Percentiles rank a stretch among this genome's conserved stretches.
Evolutionary conservation across 805 yeast species (phyloP).

Genomic region (Wickerhamiella australiensis): DNA sequence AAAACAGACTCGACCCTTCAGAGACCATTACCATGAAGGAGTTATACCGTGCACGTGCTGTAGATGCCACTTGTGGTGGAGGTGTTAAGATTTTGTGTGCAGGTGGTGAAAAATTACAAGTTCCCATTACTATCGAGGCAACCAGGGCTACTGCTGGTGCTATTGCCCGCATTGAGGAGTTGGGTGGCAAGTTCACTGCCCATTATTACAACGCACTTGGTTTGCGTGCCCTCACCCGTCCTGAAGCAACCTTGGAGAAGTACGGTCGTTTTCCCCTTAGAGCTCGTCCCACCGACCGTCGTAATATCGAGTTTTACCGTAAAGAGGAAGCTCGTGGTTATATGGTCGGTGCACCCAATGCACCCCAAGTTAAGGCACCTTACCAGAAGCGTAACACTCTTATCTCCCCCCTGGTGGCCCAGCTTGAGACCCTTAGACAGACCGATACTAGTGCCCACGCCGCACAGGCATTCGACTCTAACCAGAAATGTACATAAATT

Average conservation of each 20-base stretch:
- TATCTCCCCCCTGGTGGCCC: conserved; percentile 20
- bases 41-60: conserved; percentile 62
- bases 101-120: conserved; percentile 36
- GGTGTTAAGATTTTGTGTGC: conserved; percentile 76
- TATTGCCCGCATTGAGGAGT: conserved; percentile 53
- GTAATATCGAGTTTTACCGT: conserved; percentile 69
- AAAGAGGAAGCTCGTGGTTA: conserved; percentile 66
- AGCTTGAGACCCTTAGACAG: conserved; percentile 17
- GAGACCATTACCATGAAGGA: conserved; percentile 53
- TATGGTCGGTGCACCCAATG: conserved; percentile 53
- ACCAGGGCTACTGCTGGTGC: conserved; percentile 68
- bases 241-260: conserved; percentile 52
- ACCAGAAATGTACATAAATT: conserved; percentile 1
- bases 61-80: conserved; percentile 51
- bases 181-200: conserved; percentile 66
- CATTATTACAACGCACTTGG: conserved; percentile 56
- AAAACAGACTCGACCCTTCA: conserved; percentile 46
- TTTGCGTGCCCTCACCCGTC: conserved; percentile 63
- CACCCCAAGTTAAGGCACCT: conserved; percentile 23
- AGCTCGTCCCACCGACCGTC: conserved; percentile 75
- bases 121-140: conserved; percentile 67
- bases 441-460: conserved; percentile 12
- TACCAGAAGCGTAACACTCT: conserved; percentile 13
- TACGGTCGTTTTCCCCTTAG: conserved; percentile 73
- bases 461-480: not conserved